A percentile compares a stretch with the other conserved stretches of the same genome.
Conservation (phyloP, 441 rosid genomes). For the Eruca vesicaria region DNA sequence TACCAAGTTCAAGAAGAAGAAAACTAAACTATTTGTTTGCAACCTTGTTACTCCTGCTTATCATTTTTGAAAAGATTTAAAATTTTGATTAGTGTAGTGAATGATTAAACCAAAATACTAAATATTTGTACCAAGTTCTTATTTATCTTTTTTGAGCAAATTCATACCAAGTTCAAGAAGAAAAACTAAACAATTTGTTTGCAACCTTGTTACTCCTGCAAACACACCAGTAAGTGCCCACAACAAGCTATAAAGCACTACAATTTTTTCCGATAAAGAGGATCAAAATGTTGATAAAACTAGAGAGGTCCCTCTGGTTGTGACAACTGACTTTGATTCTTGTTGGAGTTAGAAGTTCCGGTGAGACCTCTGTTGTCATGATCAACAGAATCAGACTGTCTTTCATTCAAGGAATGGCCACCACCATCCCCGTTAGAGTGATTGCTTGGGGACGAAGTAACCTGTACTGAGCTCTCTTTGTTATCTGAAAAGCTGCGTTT, state of each 20-base stretch:
- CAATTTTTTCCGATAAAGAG: not conserved
- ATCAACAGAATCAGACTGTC: not conserved
- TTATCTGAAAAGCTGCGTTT: conserved; percentile 10
- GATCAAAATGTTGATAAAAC: not conserved
- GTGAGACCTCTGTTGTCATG: not conserved
- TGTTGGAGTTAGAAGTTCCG: not conserved
- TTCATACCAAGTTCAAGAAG: no score
- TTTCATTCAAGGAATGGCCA: not conserved
- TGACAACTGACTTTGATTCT: not conserved
- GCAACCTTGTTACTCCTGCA: not conserved
- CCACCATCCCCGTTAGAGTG: not conserved
- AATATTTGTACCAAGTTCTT: not conserved
- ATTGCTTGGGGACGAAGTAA: conserved; percentile 20
- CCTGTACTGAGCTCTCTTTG: not conserved
- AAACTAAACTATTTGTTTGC: not conserved
- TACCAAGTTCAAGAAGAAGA: not conserved
- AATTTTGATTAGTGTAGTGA: not conserved
- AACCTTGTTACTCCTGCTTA: not conserved
- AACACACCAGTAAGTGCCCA: not conserved
- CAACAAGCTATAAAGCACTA: not conserved
- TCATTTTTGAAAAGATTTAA: not conserved
- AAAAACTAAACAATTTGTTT: not conserved
- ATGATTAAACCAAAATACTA: not conserved
- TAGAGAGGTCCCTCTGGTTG: not conserved
- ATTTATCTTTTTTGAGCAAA: no score